Evolutionary conservation across 1,284 basidiomycete genomes (phyloP), one percentile per base, ranked within the genome.

Genomic region (Microstroma glucosiphilum): DNA sequence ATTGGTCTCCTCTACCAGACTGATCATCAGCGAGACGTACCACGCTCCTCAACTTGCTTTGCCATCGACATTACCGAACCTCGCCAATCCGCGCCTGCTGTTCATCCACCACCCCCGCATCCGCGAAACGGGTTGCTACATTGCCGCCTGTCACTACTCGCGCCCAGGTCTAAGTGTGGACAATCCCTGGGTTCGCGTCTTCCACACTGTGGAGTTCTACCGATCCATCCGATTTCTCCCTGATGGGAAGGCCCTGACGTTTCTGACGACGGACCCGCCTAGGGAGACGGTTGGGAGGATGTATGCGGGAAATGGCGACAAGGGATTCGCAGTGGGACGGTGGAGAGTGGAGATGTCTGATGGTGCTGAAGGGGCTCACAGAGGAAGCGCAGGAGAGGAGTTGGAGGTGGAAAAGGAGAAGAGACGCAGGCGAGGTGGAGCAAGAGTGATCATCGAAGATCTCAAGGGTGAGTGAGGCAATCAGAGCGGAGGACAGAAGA

Each of bases 201-300:
- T 78, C 40, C 77, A 78, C 64, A 66, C 72, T 13, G 76, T 79
- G 48, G 69, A 77, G 48, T 92, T 91, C 80, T 89, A 91, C 71
- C 87, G 90, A 48, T 82, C 80, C 72, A 88, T 92, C 46, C 89
- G 92, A 9, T 96, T 96, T 82, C 88, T 89, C 66, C 87, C 90
- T 0, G 87, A 91, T 70, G 92, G 92, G 1, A 85, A 85, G 69
- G 91, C 92, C 4, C 83, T 96, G 2, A 92, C 90, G 23, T 84
- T 93, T 15, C 85, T 93, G 25, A 86, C 89, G 1, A 92, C 92
- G 64, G 91, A 94, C 53, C 79, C 83, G 0, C 92, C 92, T 0
- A 84, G 86, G 23, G 84, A 89, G 60, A 84, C 91, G 25, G 89
- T 96, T 56, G 87, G 88, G 3, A 80, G 86, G 15, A 84, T 96